Evolutionary conservation across 192 early-diverging fungal genomes (phyloP), one percentile per base, ranked within the genome.

Genomic region (Linnemannia elongata): DNA sequence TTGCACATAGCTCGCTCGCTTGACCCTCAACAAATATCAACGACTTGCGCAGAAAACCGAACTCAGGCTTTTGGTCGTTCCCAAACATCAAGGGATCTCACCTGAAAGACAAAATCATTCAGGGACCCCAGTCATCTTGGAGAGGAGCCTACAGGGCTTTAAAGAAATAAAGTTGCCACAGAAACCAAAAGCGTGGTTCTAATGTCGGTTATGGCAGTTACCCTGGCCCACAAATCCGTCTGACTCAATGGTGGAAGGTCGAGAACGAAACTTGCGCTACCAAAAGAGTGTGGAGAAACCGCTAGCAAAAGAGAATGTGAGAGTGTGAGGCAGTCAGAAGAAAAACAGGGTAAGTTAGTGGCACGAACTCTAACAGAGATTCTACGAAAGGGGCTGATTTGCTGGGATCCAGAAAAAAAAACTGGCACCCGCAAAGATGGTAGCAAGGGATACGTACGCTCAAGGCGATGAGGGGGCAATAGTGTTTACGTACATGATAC

Each of bases 41-140:
- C 18, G 5, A 52, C 49, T 15, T 49, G 9, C 10, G 8, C 6
- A 9, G 24, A 10, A 33, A 66, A 33, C 1, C 0, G 35, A 66
- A 66, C 60, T 66, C 60, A 33, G 60, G 60, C 27, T 66, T 66
- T 30, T 66, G 30, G 60, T 66, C 27, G 60, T 66, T 66, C 60
- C 30, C 60, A 66, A 66, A 66, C 60, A 33, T 66, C 30, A 27
- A 33, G 60, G 60, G 60, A 66, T 57, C 38, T 39, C 38, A 39
- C 6, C 60, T 27, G 24, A 66, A 66, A 66, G 30, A 66, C n/a
- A 66, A 52, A 12, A 27, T 66, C 22, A 22, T 38, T 72, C 70
- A 42, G 35, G 35, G 70, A 42, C 22, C 70, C 10, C 38, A 22
- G 60, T 45, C 44, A 27, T 60, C 7, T 30, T 6, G n/a, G 0